These are phyloP conservation scores for Otatea glauca DNA, from an alignment of 176 grass and related monocot genomes.

Conservation along the genomic window DNA sequence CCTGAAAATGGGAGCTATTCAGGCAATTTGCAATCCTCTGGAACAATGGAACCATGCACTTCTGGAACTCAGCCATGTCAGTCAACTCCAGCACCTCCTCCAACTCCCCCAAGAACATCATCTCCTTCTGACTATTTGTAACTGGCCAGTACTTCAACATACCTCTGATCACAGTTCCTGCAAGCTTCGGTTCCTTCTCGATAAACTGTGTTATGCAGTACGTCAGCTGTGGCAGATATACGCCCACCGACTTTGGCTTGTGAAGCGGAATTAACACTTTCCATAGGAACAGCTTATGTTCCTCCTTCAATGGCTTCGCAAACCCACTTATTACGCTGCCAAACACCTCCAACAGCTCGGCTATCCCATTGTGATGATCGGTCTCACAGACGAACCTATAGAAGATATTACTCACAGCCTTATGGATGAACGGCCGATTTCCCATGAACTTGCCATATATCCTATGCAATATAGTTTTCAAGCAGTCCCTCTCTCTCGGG, in stretches of 20 bases:
- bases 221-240: slow-evolving; percentile 80
- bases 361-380: slow-evolving; percentile 81
- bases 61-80: slow-evolving; percentile 85
- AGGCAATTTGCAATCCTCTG: slow-evolving; percentile 70
- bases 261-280: slow-evolving; percentile 83
- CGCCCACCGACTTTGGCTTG: slow-evolving; percentile 74
- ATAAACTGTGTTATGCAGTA: slow-evolving; percentile 93
- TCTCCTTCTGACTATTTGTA: slow-evolving; percentile 94
- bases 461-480: slow-evolving; percentile 80
- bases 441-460: slow-evolving; percentile 94
- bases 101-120: slow-evolving; percentile 96
- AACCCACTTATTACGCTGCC: slow-evolving; percentile 89
- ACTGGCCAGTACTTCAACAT: slow-evolving; percentile 90
- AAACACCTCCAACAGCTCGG: slow-evolving; percentile 86
- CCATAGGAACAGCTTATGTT: slow-evolving; percentile 86
- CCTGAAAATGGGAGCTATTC: slow-evolving; percentile 97
- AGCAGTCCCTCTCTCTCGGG: slow-evolving; percentile 85
- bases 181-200: slow-evolving; percentile 87
- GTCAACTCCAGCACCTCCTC: slow-evolving; percentile 86
- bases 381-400: slow-evolving; percentile 82
- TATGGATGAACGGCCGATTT: slow-evolving; percentile 79
- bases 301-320: slow-evolving; percentile 90
- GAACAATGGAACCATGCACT: slow-evolving; percentile 85
- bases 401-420: slow-evolving; percentile 88
- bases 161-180: slow-evolving; percentile 76